These are phyloP conservation scores for Debaryomycetaceae sp. DNA, from an alignment of 1,139 yeast genomes.

Conservation along the genomic window DNA sequence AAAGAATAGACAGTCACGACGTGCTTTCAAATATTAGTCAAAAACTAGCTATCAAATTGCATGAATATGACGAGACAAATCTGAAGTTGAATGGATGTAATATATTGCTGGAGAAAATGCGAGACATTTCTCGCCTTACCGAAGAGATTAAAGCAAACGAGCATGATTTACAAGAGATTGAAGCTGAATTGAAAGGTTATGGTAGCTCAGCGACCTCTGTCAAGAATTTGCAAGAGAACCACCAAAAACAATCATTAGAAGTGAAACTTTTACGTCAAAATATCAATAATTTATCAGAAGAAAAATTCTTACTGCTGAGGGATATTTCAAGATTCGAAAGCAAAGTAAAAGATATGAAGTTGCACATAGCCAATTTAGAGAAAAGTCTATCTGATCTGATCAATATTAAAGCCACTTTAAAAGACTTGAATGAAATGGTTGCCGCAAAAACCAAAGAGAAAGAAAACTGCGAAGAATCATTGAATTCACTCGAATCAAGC, in stretches of 20 bases:
- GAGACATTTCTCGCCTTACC: conserved; percentile 33
- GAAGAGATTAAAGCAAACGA: conserved; percentile 33
- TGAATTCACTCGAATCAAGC: conserved; percentile 10
- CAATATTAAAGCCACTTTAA: conserved; percentile 14
- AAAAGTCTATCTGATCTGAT: conserved; percentile 41
- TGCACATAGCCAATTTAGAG: conserved; percentile 55
- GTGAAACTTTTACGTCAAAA: conserved; percentile 45
- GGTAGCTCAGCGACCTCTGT: conserved; percentile 29
- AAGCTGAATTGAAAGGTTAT: conserved; percentile 36
- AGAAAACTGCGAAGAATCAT: conserved; percentile 13
- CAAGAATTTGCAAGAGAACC: conserved; percentile 51
- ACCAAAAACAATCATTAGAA: conserved; percentile 38
- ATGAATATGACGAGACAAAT: conserved; percentile 7
- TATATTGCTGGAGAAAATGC: conserved; percentile 24
- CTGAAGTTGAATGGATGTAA: conserved; percentile 11
- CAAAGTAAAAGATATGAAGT: conserved; percentile 53
- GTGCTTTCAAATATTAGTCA: conserved; percentile 5
- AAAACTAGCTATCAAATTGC: not conserved
- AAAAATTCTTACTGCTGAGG: conserved; percentile 46
- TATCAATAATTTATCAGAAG: conserved; percentile 42
- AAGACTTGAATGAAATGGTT: conserved; percentile 15
- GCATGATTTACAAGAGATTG: conserved; percentile 30
- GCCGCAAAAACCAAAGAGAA: conserved; percentile 6
- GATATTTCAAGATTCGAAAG: conserved; percentile 51
- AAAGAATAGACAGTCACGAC: conserved; percentile 7